Base-by-base conservation (phyloP, 352 stramenopile species). In the Aphanomyces stellatus region DNA sequence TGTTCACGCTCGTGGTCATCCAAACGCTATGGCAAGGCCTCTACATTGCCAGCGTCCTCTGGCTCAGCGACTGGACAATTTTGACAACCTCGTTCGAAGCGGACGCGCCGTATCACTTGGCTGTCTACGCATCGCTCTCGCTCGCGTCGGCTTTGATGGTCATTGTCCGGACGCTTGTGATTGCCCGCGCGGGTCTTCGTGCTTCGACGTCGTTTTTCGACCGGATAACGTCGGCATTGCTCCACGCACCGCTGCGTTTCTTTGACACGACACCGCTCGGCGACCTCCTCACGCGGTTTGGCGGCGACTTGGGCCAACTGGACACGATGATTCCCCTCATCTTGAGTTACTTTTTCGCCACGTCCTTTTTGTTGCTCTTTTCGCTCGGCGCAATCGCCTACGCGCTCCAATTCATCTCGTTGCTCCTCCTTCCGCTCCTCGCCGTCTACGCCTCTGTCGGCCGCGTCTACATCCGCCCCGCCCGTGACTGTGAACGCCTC, bases 361-460 rank as follows among this genome's bases (percentile, higher is more conserved):
- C 88, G 25, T 76, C 86, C 8, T 79, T 95, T 27, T 85, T 76
- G 6, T 92, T 88, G 3, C 71, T 88, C 0, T 94, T 88, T 62
- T 89, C 78, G 33, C 72, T 96, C 7, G 71, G 88, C 22, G 88
- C 88, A 2, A 93, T 96, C 4, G 72, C 85, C 25, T 77, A 78
- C 6, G 81, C 91, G 0, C 95, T 82, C 10, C 87, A 90, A 48
- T 88, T 82, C 57, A 91, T 87, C 24, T 81, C 88, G 17, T 68
- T 96, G 2, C 65, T 96, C 31, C 51, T 97, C 6, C 33, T 97
- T 8, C 88, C 88, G 4, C 76, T 97, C 2, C 72, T 75, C 5
- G 85, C 87, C 17, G 63, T 95, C 4, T 97, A 98, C 71, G 81
- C 87, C 27, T 53, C 51, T 4, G 72, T 84, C 25, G 72, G 65